Evolutionary conservation across 495 filamentous ascomycete genomes (phyloP), one percentile per base, ranked within the genome.

Genomic region (Aspergillus egyptiacus): DNA sequence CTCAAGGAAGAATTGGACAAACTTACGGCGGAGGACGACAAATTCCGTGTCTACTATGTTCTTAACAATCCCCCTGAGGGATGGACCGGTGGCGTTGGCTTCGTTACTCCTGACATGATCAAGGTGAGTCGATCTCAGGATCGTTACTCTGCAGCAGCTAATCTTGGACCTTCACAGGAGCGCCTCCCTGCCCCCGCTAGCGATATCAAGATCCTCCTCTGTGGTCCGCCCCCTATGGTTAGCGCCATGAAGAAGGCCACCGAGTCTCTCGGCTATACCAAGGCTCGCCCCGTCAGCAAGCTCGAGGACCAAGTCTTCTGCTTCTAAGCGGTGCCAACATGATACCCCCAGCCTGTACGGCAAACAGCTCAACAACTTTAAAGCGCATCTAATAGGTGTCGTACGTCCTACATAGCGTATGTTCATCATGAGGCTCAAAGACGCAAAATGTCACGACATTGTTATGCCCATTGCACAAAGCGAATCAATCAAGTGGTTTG

Each of bases 241-340:
- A 84, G 83, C 62, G 93, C 91, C 10, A 87, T 98, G 74, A 98
- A 98, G 85, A 97, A 96, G 80, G 79, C 88, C 7, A 84, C 89
- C 48, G 89, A 91, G 65, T 75, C 79, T 52, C 76, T 96, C 7
- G 93, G 93, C 44, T 98, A 86, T 74, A 77, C 85, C 64, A 95
- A 95, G 78, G 83, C 93, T 25, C 80, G 81, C 46, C 87, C 91
- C 24, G 90, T 96, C 57, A 96, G 91, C 82, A 97, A 96, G 80
- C 77, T 96, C 36, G 85, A 88, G 64, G 91, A 98, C 67, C 91
- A 96, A 69, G 89, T 98, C 57, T 98, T 98, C 77, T 91, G 89
- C 67, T 96, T 98, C 76, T 96, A 88, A 56, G 25, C 33, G 33
- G 34, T 32, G 17, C 13, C n/a, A 19, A 10, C 15, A 20, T 17